These are phyloP conservation scores for Nemania serpens DNA, from an alignment of 2,329 filamentous ascomycete genomes.

Conservation along the genomic window DNA sequence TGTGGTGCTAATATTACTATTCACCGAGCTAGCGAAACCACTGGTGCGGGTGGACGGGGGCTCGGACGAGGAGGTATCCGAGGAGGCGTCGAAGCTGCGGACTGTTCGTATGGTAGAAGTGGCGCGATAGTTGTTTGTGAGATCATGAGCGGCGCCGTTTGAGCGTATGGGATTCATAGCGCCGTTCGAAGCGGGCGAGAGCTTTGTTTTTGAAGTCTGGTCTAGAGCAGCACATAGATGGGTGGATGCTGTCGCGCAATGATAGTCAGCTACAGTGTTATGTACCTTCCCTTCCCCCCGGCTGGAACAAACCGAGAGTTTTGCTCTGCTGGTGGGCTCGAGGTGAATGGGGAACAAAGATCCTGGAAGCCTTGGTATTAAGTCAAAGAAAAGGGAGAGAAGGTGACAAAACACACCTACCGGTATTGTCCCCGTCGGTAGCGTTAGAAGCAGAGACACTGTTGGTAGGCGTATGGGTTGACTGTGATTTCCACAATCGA, in stretches of 20 bases:
- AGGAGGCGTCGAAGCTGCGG: conserved; percentile 56
- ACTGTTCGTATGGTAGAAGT: conserved; percentile 60
- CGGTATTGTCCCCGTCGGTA: conserved; percentile 30
- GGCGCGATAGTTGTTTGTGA: conserved; percentile 41
- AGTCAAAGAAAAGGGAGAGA: conserved; percentile 19
- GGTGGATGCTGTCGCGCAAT: conserved; percentile 27
- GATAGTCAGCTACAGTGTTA: conserved; percentile 32
- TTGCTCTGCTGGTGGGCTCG: conserved; percentile 28
- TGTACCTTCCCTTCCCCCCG: background rate
- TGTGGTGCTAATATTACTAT: conserved; percentile 56
- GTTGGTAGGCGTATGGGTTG: conserved; percentile 13
- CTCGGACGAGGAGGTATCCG: conserved; percentile 46
- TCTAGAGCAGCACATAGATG: conserved; percentile 31
- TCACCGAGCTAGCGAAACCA: conserved; percentile 59
- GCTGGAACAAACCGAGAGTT: conserved; percentile 12
- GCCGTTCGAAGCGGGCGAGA: conserved; percentile 31
- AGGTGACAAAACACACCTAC: conserved; percentile 39
- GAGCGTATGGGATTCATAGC: conserved; percentile 32
- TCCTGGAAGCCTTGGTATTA: background rate
- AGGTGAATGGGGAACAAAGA: conserved; percentile 12
- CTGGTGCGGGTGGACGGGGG: conserved; percentile 52
- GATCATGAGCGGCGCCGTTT: conserved; percentile 31
- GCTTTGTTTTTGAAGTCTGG: conserved; percentile 30
- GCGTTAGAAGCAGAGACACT: conserved; percentile 9
- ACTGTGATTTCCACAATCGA: conserved; percentile 38